A percentile compares a stretch with the other conserved stretches of the same genome.
Conservation (phyloP, 495 filamentous ascomycete genomes). For the Penicillium manginii region DNA sequence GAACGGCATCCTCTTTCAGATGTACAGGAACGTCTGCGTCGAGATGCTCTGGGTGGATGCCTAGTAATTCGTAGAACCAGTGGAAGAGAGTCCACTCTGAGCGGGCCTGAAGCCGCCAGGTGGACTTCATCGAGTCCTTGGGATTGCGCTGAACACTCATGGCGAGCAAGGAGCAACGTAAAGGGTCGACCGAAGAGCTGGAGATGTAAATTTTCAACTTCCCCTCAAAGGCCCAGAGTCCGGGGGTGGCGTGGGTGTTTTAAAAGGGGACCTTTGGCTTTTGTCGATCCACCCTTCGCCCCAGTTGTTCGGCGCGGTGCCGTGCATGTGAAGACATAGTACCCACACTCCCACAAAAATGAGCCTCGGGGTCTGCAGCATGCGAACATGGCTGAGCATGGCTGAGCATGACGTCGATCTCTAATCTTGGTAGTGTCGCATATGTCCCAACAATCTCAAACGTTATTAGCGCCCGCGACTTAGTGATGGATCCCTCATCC, state of each 20-base stretch:
- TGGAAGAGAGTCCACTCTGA: constrained; percentile 36
- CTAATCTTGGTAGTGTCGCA: constrained; percentile 9
- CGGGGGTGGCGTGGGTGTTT: constrained; percentile 14
- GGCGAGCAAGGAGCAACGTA: neutral
- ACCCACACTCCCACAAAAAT: constrained; percentile 23
- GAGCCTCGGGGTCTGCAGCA: constrained; percentile 26
- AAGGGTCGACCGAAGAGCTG: neutral
- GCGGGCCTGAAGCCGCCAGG: constrained; percentile 33
- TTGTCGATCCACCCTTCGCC: constrained; percentile 16
- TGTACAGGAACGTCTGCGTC: constrained; percentile 30
- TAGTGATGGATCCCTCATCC: neutral
- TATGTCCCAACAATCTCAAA: constrained; percentile 17
- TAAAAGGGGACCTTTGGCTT: constrained; percentile 12
- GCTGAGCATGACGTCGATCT: constrained; percentile 26
- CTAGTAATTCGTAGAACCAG: constrained; percentile 39
- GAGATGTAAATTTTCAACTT: neutral
- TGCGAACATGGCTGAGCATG: constrained; percentile 1
- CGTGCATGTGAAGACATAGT: constrained; percentile 33
- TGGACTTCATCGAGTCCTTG: constrained; percentile 43
- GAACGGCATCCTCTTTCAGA: constrained; percentile 31
- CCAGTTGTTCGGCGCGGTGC: constrained; percentile 14
- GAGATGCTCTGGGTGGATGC: constrained; percentile 33
- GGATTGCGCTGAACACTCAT: constrained; percentile 29
- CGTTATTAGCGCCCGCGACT: constrained; percentile 5
- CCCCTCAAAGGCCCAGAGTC: neutral